Percentiles rank a stretch among this genome's conserved stretches.
These are phyloP conservation scores for Thozetella sp. DNA, from an alignment of 495 filamentous ascomycete genomes.

Conservation along the genomic window DNA sequence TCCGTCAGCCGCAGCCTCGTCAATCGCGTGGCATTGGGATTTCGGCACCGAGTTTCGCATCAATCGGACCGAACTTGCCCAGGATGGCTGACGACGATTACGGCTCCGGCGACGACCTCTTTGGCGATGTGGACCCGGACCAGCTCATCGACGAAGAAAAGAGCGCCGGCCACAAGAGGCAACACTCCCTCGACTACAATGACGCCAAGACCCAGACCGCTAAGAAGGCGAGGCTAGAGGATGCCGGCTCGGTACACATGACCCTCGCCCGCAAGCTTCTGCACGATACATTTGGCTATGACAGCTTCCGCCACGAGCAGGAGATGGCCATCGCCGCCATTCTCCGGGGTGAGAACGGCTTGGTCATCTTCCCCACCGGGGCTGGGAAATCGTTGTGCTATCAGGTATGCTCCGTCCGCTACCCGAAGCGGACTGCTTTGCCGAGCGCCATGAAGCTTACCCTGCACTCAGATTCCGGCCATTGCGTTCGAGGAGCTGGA, in stretches of 20 bases:
- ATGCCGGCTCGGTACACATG: background rate
- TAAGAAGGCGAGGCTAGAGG: background rate
- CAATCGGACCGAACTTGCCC: no score
- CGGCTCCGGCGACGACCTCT: conserved; percentile 20
- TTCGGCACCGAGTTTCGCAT: no score
- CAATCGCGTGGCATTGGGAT: no score
- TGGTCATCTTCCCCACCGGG: conserved; percentile 61
- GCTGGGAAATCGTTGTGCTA: conserved; percentile 61
- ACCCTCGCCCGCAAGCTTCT: conserved; percentile 23
- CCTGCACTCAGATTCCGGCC: conserved; percentile 48
- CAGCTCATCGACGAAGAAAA: conserved; percentile 16
- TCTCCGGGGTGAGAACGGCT: conserved; percentile 48
- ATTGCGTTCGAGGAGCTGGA: conserved; percentile 53
- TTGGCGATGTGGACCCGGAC: conserved; percentile 17
- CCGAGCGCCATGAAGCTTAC: conserved; percentile 1
- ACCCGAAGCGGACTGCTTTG: background rate
- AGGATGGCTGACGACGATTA: conserved; percentile 8
- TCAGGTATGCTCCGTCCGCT: conserved; percentile 25
- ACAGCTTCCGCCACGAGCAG: conserved; percentile 54
- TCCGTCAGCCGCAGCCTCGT: no score
- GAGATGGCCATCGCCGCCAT: conserved; percentile 50
- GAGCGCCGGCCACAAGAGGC: conserved; percentile 3
- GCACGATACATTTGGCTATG: conserved; percentile 44
- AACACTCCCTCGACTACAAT: conserved; percentile 1
- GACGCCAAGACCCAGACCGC: background rate